phyloP scores from a whole-genome alignment of 2,329 filamentous ascomycete species.

The Diaporthe velutina region DNA sequence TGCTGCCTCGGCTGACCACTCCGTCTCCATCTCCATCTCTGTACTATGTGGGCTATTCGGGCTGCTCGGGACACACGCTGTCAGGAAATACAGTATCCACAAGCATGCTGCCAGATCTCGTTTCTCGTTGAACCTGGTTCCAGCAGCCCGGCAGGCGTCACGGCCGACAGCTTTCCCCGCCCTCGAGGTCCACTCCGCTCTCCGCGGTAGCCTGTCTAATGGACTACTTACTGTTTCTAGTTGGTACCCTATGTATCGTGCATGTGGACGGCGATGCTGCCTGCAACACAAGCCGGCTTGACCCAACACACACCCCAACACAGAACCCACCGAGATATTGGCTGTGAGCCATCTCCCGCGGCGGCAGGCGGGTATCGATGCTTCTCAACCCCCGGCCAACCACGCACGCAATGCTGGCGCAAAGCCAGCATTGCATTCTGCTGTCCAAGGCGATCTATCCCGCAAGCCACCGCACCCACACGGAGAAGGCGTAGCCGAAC shows the following conservation, averaged over 20 bases:
- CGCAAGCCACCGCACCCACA: conserved; percentile 11
- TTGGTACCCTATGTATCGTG: not conserved
- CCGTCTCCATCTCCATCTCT: not conserved
- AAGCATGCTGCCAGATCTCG: not conserved
- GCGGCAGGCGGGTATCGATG: not conserved
- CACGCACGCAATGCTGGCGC: not conserved
- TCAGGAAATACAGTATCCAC: not conserved
- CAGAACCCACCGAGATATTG: not conserved
- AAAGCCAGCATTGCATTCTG: not conserved
- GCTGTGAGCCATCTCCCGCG: conserved; percentile 6
- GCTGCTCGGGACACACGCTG: too few species aligned
- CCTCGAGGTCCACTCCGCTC: conserved; percentile 16
- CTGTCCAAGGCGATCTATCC: not conserved
- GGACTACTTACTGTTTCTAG: not conserved
- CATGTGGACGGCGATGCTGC: conserved; percentile 10
- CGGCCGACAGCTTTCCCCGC: conserved; percentile 26
- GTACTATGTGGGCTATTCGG: not conserved
- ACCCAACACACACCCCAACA: not conserved
- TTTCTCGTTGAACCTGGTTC: not conserved
- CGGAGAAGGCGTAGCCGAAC: conserved; percentile 21
- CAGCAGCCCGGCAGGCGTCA: conserved; percentile 33
- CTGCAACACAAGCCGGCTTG: not conserved
- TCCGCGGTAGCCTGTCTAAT: not conserved
- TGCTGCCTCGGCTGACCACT: not conserved
- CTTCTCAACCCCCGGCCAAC: conserved; percentile 3